These are phyloP conservation scores for Cicer chorassanicum DNA, from an alignment of 306 rosid species.

Conservation along the genomic window DNA sequence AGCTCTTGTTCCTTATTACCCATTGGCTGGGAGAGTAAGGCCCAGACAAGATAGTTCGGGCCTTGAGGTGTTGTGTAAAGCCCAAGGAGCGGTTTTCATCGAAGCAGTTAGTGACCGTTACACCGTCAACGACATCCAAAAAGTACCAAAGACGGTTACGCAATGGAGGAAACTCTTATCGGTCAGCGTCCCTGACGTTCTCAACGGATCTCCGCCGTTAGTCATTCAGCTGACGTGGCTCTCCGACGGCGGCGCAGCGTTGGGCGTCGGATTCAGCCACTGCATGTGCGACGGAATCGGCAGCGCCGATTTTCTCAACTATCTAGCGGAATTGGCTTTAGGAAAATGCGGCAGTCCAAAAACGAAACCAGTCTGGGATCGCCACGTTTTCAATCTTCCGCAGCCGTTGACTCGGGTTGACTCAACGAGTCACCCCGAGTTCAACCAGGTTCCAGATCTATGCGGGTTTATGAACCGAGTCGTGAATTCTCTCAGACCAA, in stretches of 20 bases:
- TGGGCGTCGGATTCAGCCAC: slow-evolving; percentile 80
- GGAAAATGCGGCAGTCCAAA: slow-evolving; percentile 43
- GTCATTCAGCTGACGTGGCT: slow-evolving; percentile 87
- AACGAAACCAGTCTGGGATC: slow-evolving; percentile 70
- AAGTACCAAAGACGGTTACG: slow-evolving; percentile 61
- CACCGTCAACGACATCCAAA: slow-evolving; percentile 53
- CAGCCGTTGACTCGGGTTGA: not conserved
- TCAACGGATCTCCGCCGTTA: slow-evolving; percentile 72
- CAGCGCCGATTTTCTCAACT: slow-evolving; percentile 73
- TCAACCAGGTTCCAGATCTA: slow-evolving; percentile 66
- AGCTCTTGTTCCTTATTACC: slow-evolving; percentile 69
- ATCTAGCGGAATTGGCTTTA: slow-evolving; percentile 57
- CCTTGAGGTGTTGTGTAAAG: slow-evolving; percentile 70
- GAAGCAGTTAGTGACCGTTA: slow-evolving; percentile 64
- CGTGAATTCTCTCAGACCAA: slow-evolving; percentile 60
- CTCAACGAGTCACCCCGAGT: slow-evolving; percentile 50
- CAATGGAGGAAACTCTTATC: slow-evolving; percentile 76
- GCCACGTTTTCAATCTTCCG: slow-evolving; percentile 57
- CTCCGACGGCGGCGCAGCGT: slow-evolving; percentile 69
- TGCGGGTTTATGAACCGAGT: slow-evolving; percentile 70
- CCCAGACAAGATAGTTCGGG: slow-evolving; percentile 47
- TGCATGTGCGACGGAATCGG: slow-evolving; percentile 84
- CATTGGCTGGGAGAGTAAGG: slow-evolving; percentile 74
- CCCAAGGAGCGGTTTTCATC: slow-evolving; percentile 75
- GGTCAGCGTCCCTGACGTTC: slow-evolving; percentile 65